phyloP scores from a whole-genome alignment of 2,329 filamentous ascomycete genomes.

The Phialophora macrospora region DNA sequence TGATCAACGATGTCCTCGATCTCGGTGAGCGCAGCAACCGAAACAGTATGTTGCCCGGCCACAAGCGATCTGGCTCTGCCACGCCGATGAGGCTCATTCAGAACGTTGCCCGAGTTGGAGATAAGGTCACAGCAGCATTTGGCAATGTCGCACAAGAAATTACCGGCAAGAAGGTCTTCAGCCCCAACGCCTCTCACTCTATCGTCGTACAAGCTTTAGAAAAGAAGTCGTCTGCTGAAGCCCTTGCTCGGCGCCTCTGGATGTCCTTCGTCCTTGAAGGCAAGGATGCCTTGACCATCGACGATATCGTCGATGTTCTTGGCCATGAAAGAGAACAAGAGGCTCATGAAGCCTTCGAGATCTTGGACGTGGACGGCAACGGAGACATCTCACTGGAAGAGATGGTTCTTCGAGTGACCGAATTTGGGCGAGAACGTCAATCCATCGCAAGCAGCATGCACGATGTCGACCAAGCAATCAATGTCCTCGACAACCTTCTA shows the following conservation, averaged over 20 bases:
- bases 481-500: slow-evolving; percentile 85
- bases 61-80: slow-evolving; percentile 63
- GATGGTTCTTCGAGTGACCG: slow-evolving; percentile 85
- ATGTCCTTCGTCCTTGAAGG: slow-evolving; percentile 97
- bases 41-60: slow-evolving; percentile 46
- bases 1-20: slow-evolving; percentile 84
- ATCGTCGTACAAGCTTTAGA: slow-evolving; percentile 88
- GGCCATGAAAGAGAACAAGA: slow-evolving; percentile 73
- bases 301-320: slow-evolving; percentile 88
- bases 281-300: slow-evolving; percentile 74
- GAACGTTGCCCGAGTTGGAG: slow-evolving; percentile 79
- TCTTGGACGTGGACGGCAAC: slow-evolving; percentile 84
- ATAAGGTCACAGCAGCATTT: slow-evolving; percentile 91
- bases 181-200: slow-evolving; percentile 86
- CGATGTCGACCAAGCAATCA: slow-evolving; percentile 93
- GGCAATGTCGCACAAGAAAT: slow-evolving; percentile 94
- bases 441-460: slow-evolving; percentile 92
- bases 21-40: slow-evolving; percentile 64
- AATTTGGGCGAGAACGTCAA: slow-evolving; percentile 84
- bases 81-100: slow-evolving; percentile 80
- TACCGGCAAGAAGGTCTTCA: slow-evolving; percentile 93
- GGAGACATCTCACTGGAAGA: slow-evolving; percentile 95
- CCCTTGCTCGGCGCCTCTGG: slow-evolving; percentile 93
- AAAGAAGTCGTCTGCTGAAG: slow-evolving; percentile 80
- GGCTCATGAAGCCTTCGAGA: slow-evolving; percentile 81